Evolutionary conservation across 2,329 filamentous ascomycete genomes (phyloP).

Genomic region (Basipetospora sp.): DNA sequence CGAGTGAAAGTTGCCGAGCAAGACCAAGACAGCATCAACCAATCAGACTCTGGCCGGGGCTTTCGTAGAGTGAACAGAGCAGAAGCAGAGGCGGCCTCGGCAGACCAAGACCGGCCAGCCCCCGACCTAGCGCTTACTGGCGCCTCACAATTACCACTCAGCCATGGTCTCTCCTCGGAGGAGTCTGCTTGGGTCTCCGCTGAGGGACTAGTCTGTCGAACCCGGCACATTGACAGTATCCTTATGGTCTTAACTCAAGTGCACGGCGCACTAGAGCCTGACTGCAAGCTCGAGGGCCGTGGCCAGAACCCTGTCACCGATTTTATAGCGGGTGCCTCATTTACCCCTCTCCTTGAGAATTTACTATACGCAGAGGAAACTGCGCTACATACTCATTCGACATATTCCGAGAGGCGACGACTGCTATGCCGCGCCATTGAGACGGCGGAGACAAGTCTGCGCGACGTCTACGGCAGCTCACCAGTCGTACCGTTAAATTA

Average conservation of each 20-base stretch:
- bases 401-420: not conserved
- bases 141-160: too few relatives aligned
- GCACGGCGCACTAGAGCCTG: not conserved
- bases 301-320: not conserved
- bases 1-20: constrained; percentile 1
- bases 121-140: too few relatives aligned
- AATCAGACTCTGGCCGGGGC: not conserved
- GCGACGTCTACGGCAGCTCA: not conserved
- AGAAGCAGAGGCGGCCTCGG: too few relatives aligned
- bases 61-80: too few relatives aligned
- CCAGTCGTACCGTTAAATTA: not conserved
- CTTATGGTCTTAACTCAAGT: not conserved
- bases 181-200: not conserved
- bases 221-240: not conserved
- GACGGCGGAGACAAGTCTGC: not conserved
- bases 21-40: not conserved
- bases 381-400: not conserved
- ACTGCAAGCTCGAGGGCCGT: not conserved
- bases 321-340: not conserved
- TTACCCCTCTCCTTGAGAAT: not conserved
- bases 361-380: not conserved
- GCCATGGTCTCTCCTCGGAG: not conserved
- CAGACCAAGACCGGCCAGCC: too few relatives aligned
- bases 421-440: constrained; percentile 2
- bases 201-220: not conserved